Percentiles rank a stretch among this genome's conserved stretches.
These are phyloP conservation scores for Spathaspora gorwiae DNA, from an alignment of 805 yeast genomes.

Conservation along the genomic window DNA sequence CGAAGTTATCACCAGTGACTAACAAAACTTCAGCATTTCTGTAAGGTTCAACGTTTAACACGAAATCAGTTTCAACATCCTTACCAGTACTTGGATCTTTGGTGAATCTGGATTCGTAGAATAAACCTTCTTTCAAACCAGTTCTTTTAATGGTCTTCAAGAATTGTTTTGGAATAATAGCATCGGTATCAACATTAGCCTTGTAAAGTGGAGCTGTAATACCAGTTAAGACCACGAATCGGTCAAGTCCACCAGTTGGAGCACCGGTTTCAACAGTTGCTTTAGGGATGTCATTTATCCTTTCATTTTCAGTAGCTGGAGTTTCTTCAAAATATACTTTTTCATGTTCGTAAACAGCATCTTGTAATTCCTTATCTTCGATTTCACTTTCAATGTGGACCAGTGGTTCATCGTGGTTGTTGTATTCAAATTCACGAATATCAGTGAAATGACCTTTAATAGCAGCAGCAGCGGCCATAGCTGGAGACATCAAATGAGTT, in stretches of 20 bases:
- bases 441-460: slow-evolving; percentile 87
- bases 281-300: slow-evolving; percentile 60
- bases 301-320: slow-evolving; percentile 52
- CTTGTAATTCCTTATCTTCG: slow-evolving; percentile 55
- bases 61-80: slow-evolving; percentile 82
- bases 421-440: slow-evolving; percentile 74
- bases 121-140: slow-evolving; percentile 82
- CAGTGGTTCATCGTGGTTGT: slow-evolving; percentile 56
- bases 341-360: slow-evolving; percentile 69
- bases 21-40: slow-evolving; percentile 75
- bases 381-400: slow-evolving; percentile 43
- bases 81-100: slow-evolving; percentile 64
- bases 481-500: slow-evolving; percentile 97
- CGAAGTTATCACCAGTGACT: slow-evolving; percentile 95
- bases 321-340: slow-evolving; percentile 56
- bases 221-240: slow-evolving; percentile 72
- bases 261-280: slow-evolving; percentile 25
- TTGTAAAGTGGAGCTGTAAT: slow-evolving; percentile 91
- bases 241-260: slow-evolving; percentile 54
- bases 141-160: slow-evolving; percentile 97
- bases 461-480: slow-evolving; percentile 99
- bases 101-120: slow-evolving; percentile 80
- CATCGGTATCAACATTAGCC: slow-evolving; percentile 97
- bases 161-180: slow-evolving; percentile 97
- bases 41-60: slow-evolving; percentile 81